A percentile compares a stretch with the other conserved stretches of the same genome.
Evolutionary conservation across 768 basidiomycete genomes (phyloP).

Genomic region (Candolleomyces eurysporus): DNA sequence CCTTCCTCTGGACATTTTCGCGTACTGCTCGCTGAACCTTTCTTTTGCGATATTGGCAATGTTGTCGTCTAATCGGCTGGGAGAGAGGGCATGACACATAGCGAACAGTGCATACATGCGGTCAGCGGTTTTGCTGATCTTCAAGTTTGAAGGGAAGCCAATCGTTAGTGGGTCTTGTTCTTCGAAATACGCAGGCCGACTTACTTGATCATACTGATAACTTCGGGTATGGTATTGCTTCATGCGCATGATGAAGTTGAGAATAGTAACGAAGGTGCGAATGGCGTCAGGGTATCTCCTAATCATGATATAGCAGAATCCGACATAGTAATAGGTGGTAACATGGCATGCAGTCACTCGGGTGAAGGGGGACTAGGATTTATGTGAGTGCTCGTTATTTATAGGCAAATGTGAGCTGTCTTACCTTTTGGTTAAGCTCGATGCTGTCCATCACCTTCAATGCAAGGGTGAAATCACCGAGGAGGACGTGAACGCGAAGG

Average conservation of each 20-base stretch:
- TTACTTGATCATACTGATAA: constrained; percentile 93
- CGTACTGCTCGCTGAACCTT: constrained; percentile 86
- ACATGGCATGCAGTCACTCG: constrained; percentile 97
- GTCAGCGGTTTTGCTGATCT: constrained; percentile 98
- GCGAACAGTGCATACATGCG: constrained; percentile 97
- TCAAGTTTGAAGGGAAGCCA: background rate
- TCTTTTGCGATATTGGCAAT: constrained; percentile 93
- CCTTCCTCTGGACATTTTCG: constrained; percentile 83
- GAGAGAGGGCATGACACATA: constrained; percentile 89
- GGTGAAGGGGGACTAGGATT: constrained; percentile 74
- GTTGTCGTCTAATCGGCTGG: constrained; percentile 90
- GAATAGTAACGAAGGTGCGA: constrained; percentile 86
- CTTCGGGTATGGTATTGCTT: constrained; percentile 95
- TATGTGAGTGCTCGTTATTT: constrained; percentile 11
- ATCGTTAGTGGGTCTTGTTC: background rate
- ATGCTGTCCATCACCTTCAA: constrained; percentile 94
- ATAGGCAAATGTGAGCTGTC: background rate
- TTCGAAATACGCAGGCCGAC: constrained; percentile 9
- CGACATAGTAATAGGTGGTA: constrained; percentile 92
- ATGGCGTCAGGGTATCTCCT: constrained; percentile 94
- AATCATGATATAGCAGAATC: constrained; percentile 95
- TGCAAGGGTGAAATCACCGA: constrained; percentile 94
- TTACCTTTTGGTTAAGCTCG: constrained; percentile 85
- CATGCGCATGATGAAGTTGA: constrained; percentile 96
- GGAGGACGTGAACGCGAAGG: constrained; percentile 90